phyloP scores from a whole-genome alignment of 306 rosid genomes.

The Cucurbita maxima region DNA sequence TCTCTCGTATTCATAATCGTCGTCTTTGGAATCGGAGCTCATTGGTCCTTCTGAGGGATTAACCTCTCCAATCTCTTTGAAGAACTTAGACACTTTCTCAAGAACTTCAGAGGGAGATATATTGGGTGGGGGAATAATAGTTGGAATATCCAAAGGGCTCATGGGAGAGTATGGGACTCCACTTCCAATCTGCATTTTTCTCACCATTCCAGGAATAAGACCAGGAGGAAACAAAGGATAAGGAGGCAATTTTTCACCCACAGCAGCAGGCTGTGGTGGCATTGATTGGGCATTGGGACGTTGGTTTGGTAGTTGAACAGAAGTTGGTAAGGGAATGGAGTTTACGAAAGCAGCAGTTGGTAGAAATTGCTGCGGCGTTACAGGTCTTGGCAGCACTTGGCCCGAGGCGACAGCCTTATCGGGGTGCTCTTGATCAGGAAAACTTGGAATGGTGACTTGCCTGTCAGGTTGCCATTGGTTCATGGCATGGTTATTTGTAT shows the following conservation, averaged over 20 bases:
- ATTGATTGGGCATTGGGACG: constrained; percentile 38
- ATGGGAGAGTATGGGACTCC: constrained; percentile 90
- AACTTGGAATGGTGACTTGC: constrained; percentile 31
- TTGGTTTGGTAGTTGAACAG: constrained; percentile 53
- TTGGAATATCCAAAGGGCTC: constrained; percentile 75
- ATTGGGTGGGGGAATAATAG: constrained; percentile 51
- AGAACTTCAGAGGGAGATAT: constrained; percentile 56
- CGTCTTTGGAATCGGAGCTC: constrained; percentile 51
- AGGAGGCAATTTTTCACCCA: constrained; percentile 62
- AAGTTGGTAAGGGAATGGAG: constrained; percentile 45
- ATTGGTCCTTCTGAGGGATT: constrained; percentile 89
- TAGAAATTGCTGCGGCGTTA: constrained; percentile 49
- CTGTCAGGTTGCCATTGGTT: constrained; percentile 75
- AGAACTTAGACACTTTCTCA: constrained; percentile 71
- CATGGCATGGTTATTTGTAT: constrained; percentile 28
- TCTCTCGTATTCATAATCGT: constrained; percentile 53
- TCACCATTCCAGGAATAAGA: constrained; percentile 95
- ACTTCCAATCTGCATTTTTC: constrained; percentile 95
- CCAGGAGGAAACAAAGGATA: constrained; percentile 96
- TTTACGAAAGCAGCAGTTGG: constrained; percentile 46
- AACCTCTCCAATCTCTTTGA: constrained; percentile 89
- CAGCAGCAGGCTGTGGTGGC: constrained; percentile 35
- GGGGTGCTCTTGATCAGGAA: constrained; percentile 48
- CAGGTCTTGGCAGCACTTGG: constrained; percentile 35
- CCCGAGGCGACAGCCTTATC: constrained; percentile 47